phyloP scores from a whole-genome alignment of 129 eudicot species.

The Pseudognaphalium luteoalbum region DNA sequence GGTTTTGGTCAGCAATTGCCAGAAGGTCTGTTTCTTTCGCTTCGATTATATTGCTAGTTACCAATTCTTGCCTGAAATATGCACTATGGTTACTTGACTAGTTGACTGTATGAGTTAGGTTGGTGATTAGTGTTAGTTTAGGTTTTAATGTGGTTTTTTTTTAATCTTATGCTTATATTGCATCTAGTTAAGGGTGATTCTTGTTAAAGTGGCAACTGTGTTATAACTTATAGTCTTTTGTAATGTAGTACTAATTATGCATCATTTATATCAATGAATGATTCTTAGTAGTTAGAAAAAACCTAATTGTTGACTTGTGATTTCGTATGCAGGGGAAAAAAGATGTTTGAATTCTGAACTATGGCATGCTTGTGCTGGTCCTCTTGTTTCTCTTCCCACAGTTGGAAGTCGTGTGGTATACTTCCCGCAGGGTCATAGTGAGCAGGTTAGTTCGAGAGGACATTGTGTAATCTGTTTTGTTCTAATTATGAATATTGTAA shows the following conservation, averaged over 20 bases:
- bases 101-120: conserved; percentile 2
- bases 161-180: conserved; percentile 7
- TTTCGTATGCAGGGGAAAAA: conserved; percentile 58
- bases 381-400: conserved; percentile 84
- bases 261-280: neutral
- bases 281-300: conserved; percentile 2
- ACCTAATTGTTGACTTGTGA: neutral
- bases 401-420: conserved; percentile 91
- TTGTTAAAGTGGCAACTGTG: neutral
- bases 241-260: neutral
- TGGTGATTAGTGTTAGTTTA: conserved; percentile 9
- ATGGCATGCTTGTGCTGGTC: conserved; percentile 98
- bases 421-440: conserved; percentile 97
- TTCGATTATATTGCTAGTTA: conserved; percentile 5
- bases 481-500: neutral
- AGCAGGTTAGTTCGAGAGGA: conserved; percentile 56
- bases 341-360: conserved; percentile 91
- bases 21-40: conserved; percentile 46
- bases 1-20: conserved; percentile 73
- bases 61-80: neutral
- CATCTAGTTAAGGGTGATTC: neutral
- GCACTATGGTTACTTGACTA: neutral
- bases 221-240: neutral
- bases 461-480: neutral
- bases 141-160: neutral